Conservation (phyloP, 306 rosid genomes). For the Clitoria ternatea region DNA sequence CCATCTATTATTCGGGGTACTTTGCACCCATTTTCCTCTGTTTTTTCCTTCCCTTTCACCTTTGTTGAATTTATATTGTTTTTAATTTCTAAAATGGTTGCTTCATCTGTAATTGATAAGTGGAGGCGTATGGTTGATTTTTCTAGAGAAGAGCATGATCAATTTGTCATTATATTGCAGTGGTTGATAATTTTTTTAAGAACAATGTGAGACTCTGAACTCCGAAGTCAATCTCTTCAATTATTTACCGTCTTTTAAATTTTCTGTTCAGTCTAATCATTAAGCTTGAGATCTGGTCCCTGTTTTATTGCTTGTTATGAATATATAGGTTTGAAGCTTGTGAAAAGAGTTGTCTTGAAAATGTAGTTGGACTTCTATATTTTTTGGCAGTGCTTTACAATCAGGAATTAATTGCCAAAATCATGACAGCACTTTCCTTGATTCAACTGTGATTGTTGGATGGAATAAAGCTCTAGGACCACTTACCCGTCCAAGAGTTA, state of each 20-base stretch:
- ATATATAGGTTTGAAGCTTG: not conserved
- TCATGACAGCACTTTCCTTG: not conserved
- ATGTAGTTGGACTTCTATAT: not conserved
- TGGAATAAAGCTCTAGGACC: not conserved
- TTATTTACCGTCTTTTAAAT: not conserved
- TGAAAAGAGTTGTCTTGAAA: not conserved
- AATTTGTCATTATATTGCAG: not conserved
- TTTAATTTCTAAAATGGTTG: not conserved
- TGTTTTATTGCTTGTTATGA: not conserved
- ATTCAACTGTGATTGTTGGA: not conserved
- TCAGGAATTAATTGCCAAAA: not conserved
- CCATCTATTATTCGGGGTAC: conserved; percentile 78
- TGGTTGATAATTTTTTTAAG: not conserved
- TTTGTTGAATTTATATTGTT: not conserved
- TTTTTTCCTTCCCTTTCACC: not conserved
- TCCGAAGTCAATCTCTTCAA: not conserved
- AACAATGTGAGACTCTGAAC: too few relatives aligned
- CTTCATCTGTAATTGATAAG: not conserved
- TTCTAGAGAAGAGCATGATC: not conserved
- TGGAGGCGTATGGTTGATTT: not conserved
- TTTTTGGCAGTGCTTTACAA: not conserved
- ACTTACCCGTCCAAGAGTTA: not conserved
- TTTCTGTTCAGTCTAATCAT: not conserved
- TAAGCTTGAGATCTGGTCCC: not conserved
- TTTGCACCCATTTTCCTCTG: not conserved